These are phyloP conservation scores for Massospora cicadina DNA, from an alignment of 371 early-diverging fungal species.

Conservation along the genomic window DNA sequence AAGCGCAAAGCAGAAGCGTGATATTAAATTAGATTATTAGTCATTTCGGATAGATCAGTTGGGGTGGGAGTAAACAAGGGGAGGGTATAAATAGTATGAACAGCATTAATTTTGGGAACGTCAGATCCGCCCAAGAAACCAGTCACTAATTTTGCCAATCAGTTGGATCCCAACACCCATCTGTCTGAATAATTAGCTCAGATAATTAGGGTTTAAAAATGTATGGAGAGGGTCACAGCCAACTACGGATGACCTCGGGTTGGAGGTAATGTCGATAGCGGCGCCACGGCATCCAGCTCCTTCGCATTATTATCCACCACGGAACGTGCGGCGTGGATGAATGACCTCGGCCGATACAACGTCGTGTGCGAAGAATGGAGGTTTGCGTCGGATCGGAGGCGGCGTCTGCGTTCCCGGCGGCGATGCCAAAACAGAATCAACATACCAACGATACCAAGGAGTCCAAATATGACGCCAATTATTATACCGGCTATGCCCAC, in stretches of 20 bases:
- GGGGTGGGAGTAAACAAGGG: neutral
- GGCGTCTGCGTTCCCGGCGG: neutral
- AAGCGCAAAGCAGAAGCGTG: no score
- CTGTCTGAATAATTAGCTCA: neutral
- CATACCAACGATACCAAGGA: neutral
- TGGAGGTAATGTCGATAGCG: neutral
- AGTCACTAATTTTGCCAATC: no score
- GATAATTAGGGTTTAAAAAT: neutral
- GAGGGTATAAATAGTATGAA: neutral
- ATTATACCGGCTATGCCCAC: neutral
- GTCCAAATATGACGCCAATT: constrained; percentile 4
- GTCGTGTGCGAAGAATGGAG: neutral
- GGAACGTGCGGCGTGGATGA: neutral
- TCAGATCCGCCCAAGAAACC: neutral
- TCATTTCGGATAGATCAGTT: neutral
- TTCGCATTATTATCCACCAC: constrained; percentile 3
- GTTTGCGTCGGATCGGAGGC: neutral
- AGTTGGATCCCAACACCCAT: neutral
- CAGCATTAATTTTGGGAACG: neutral
- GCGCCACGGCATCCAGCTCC: neutral
- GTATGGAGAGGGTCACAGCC: neutral
- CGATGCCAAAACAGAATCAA: constrained; percentile 2
- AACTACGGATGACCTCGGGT: neutral
- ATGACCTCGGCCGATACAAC: neutral
- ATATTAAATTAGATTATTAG: neutral